Conservation (phyloP, 2,329 filamentous ascomycete species). For the Ilyonectria sp. region DNA sequence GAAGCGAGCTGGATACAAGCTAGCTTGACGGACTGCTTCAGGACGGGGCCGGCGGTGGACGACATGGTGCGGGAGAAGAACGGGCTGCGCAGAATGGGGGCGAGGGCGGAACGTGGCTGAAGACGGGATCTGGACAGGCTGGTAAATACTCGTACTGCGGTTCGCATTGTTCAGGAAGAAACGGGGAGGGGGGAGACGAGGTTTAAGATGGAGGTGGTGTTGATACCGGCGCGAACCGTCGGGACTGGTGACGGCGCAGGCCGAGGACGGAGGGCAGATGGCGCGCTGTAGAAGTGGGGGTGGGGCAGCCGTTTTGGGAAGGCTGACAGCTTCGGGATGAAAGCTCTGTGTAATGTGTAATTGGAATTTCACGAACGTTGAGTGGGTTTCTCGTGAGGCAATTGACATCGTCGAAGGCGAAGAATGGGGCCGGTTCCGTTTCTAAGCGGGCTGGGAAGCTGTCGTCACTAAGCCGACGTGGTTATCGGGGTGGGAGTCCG, state of each 20-base stretch:
- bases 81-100: slow-evolving; percentile 38
- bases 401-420: slow-evolving; percentile 22
- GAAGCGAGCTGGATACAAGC: slow-evolving; percentile 87
- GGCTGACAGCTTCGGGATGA: background rate
- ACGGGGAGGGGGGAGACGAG: slow-evolving; percentile 18
- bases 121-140: slow-evolving; percentile 32
- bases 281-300: slow-evolving; percentile 24
- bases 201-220: slow-evolving; percentile 20
- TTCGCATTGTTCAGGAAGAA: slow-evolving; percentile 39
- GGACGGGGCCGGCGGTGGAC: slow-evolving; percentile 59
- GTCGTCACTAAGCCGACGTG: slow-evolving; percentile 10
- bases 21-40: slow-evolving; percentile 84
- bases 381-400: slow-evolving; percentile 26
- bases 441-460: slow-evolving; percentile 20
- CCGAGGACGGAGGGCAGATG: slow-evolving; percentile 22
- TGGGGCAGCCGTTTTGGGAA: slow-evolving; percentile 16
- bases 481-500: slow-evolving; percentile 4
- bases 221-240: slow-evolving; percentile 14
- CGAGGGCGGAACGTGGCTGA: slow-evolving; percentile 30
- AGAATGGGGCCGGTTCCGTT: slow-evolving; percentile 4
- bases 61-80: slow-evolving; percentile 54
- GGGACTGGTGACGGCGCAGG: slow-evolving; percentile 21
- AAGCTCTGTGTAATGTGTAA: slow-evolving; percentile 6
- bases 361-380: slow-evolving; percentile 3
- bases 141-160: slow-evolving; percentile 28